Evolutionary conservation across 2,329 filamentous ascomycete species (phyloP).

Genomic region (Didymella keratinophila): DNA sequence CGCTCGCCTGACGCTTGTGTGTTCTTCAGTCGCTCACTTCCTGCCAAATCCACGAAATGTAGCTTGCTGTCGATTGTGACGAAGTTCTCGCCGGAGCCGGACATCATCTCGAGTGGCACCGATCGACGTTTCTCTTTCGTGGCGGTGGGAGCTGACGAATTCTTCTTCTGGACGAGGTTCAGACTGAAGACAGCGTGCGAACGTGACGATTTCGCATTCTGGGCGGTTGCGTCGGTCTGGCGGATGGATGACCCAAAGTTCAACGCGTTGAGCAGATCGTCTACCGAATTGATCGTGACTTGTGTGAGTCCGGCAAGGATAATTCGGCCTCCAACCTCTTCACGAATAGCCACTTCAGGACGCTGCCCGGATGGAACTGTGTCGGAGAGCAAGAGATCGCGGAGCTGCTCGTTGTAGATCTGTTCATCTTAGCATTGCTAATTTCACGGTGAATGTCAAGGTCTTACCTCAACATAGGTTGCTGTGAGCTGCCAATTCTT

Average conservation of each 20-base stretch:
- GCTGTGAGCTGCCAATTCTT: conserved; percentile 92
- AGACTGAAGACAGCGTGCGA: conserved; percentile 97
- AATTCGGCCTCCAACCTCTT: conserved; percentile 94
- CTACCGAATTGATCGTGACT: conserved; percentile 86
- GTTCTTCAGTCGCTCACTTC: conserved; percentile 96
- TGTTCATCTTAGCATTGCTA: conserved; percentile 52
- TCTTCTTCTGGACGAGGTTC: conserved; percentile 87
- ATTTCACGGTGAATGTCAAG: background rate
- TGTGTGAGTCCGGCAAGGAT: conserved; percentile 89
- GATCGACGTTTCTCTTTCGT: conserved; percentile 84
- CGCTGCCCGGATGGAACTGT: conserved; percentile 73
- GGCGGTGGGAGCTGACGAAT: conserved; percentile 58
- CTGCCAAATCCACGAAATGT: conserved; percentile 97
- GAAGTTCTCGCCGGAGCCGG: conserved; percentile 63
- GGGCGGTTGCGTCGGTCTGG: conserved; percentile 95
- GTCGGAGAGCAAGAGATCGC: conserved; percentile 87
- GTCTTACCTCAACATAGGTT: conserved; percentile 77
- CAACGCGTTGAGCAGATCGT: conserved; percentile 87
- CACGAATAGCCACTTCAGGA: conserved; percentile 84
- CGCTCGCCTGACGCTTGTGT: conserved; percentile 94
- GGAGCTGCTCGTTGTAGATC: conserved; percentile 97
- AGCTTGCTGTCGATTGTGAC: conserved; percentile 97
- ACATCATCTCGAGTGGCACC: conserved; percentile 81
- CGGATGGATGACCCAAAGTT: conserved; percentile 94
- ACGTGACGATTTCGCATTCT: conserved; percentile 96